Evolutionary conservation across 306 rosid species (phyloP).

Genomic region (Pyrus communis): DNA sequence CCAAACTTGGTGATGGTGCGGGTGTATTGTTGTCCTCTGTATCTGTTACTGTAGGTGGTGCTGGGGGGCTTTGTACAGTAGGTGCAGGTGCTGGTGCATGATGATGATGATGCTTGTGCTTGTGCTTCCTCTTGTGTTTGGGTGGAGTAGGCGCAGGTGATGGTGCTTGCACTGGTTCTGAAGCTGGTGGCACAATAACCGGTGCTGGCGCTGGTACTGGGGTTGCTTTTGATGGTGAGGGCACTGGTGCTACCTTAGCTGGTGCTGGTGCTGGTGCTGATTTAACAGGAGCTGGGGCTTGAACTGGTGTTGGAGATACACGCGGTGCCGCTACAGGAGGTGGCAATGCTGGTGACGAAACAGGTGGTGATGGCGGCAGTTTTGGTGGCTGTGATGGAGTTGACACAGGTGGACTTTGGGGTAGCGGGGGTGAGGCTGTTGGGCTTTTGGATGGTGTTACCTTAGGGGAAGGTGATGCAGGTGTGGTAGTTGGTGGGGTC

Average conservation of each 20-base stretch:
- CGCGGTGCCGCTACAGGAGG: slow-evolving; percentile 47
- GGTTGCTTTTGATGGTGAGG: slow-evolving; percentile 44
- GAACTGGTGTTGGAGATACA: slow-evolving; percentile 56
- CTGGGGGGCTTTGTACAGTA: slow-evolving; percentile 67
- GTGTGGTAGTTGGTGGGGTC: slow-evolving; percentile 34
- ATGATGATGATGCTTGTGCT: slow-evolving; percentile 48
- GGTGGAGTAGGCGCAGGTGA: slow-evolving; percentile 48
- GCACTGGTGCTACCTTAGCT: slow-evolving; percentile 39
- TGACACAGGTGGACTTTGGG: slow-evolving; percentile 44
- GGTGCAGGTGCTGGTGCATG: slow-evolving; percentile 57
- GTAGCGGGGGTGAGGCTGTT: slow-evolving; percentile 43
- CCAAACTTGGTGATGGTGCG: slow-evolving; percentile 74
- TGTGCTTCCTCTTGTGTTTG: slow-evolving; percentile 41
- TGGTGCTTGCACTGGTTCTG: slow-evolving; percentile 45
- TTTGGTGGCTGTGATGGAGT: slow-evolving; percentile 46
- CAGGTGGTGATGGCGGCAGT: slow-evolving; percentile 13
- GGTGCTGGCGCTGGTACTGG: slow-evolving; percentile 37
- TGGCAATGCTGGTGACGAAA: slow-evolving; percentile 32
- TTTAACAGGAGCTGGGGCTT: slow-evolving; percentile 50
- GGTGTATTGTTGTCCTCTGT: slow-evolving; percentile 45
- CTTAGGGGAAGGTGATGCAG: slow-evolving; percentile 50
- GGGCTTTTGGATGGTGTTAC: slow-evolving; percentile 50
- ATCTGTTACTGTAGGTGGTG: slow-evolving; percentile 63
- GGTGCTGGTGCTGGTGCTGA: slow-evolving; percentile 54
- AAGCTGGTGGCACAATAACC: slow-evolving; percentile 36